Evolutionary conservation across 805 yeast species (phyloP), one percentile per base, ranked within the genome.

Genomic region (Citeromyces nyonsensis): DNA sequence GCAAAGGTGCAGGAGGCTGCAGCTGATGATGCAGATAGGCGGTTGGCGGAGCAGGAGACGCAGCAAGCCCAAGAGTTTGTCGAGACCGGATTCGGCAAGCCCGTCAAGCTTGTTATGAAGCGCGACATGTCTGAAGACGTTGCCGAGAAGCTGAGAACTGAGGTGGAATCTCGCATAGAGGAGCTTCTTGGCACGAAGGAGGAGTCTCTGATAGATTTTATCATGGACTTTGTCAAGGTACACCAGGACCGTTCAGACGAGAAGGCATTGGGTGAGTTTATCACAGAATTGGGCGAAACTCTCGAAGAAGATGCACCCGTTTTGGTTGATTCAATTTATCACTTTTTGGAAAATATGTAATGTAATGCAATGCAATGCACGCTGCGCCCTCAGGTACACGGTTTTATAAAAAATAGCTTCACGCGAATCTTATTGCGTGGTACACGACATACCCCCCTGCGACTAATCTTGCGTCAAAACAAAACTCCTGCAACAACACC

Each of bases 131-230:
- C 52, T 3, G 36, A 34, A 2, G 6, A 24, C 2, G 25, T 46
- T 3, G 36, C 56, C 15, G 43, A 36, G 0, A 22, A 41, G 6
- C 39, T 69, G 15, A 51, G 52, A 24, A 40, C 42, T 1, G 60
- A 59, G 36, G 50, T 70, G 13, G 56, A 52, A n/a, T 47, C 45
- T 3, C 52, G 66, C 30, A 48, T 73, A 24, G 71, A 61, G 34
- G 73, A 69, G 35, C 65, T 57, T 35, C 45, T 73, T 30, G 80
- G 78, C 2, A 53, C 67, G 29, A 51, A 54, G 32, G 81, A 72
- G 38, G 69, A 64, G 10, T 61, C 66, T 28, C 52, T 73, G 38
- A 49, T 60, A 10, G 56, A 57, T 2, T 66, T 61, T 33, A 56
- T 73, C 20, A 42, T 52, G 25, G 53, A 53, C 24, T 56, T 59